phyloP scores from a whole-genome alignment of 257 asterid species.

The Solanum chmielewskii region DNA sequence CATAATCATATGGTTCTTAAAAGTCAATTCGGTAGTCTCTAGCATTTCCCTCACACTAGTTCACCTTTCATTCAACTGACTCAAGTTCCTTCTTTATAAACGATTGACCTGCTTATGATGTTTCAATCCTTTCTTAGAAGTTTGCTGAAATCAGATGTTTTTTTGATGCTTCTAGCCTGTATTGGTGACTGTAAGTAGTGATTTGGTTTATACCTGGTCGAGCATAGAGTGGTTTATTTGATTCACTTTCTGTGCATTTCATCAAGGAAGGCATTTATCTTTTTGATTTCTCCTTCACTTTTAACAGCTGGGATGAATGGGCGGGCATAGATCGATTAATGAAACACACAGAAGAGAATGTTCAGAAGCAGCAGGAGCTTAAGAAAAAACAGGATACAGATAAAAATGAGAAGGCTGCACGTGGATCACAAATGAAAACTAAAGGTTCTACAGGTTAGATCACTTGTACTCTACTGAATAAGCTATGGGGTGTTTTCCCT shows the following conservation, averaged over 20 bases:
- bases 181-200: not conserved
- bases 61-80: not conserved
- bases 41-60: not conserved
- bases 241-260: not conserved
- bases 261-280: not conserved
- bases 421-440: conserved; percentile 28
- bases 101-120: not conserved
- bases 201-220: not conserved
- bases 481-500: not conserved
- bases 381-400: conserved; percentile 21
- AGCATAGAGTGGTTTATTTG: not conserved
- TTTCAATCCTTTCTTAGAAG: not conserved
- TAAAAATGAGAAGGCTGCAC: conserved; percentile 28
- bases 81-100: not conserved
- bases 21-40: not conserved
- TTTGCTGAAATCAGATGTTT: not conserved
- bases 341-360: conserved; percentile 54
- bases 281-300: not conserved
- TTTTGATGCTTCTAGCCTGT: not conserved
- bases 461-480: not conserved
- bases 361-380: conserved; percentile 38
- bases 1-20: not conserved
- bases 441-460: conserved; percentile 35
- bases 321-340: conserved; percentile 33
- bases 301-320: conserved; percentile 90